Base-by-base conservation (phyloP, 225 moss, liverwort and hornwort species). In the Takakia lepidozioides region DNA sequence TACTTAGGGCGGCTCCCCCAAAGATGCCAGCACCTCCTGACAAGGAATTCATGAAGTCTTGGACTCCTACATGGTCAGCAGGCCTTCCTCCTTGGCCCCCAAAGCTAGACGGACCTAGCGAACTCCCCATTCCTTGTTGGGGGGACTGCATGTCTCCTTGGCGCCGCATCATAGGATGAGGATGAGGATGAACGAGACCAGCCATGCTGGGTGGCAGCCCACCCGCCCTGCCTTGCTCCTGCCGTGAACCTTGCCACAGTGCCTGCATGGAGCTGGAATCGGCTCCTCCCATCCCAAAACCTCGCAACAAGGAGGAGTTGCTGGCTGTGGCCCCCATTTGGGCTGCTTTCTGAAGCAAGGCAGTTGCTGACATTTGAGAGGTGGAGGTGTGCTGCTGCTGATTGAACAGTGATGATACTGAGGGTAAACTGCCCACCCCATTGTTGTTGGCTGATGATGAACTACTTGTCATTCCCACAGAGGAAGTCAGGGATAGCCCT, bases 361-460 rank as follows among this genome's bases (percentile, higher is more conserved):
- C 98, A 38, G 98, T 98, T 55, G 98, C 98, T 44, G 98, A 98
- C 98, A 98, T 98, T 59, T 90, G 98, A 7, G 98, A 75, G 26
- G 85, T 78, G 30, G 81, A 68, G 29, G 90, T 82, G 52, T 87
- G 84, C 46, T 76, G 81, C 57, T 85, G 81, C 67, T 83, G 81
- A 60, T 85, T 98, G 48, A 90, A 78, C 48, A 90, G 82, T 20
- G 82, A 66, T 14, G 93, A 87, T 48, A 78, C 70, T 11, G 86
- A 73, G 24, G 80, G 67, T 20, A 80, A 62, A 45, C 70, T 50
- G 23, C 81, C 89, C 15, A 66, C 72, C 29, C 66, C 84, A 42
- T 74, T 83, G 30, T 80, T 84, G 46, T 90, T 90, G 30, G 74
- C 82, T 18, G 86, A 80, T 38, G 82, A 70, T 4, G 90, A 76